These are phyloP conservation scores for Exophiala oligosperma DNA, from an alignment of 2,329 filamentous ascomycete species.

Conservation along the genomic window DNA sequence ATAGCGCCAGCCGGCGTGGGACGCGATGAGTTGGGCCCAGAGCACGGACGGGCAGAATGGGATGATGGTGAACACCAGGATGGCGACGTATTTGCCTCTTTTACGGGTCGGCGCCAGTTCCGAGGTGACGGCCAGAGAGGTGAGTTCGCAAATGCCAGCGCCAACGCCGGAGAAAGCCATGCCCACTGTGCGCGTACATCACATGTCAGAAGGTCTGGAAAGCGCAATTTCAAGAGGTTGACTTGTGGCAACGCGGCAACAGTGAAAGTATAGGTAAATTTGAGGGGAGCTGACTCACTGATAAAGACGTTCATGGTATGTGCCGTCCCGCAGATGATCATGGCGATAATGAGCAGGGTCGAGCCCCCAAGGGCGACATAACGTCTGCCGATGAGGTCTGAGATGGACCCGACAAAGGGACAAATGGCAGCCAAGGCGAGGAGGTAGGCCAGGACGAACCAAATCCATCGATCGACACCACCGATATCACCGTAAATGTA, in stretches of 20 bases:
- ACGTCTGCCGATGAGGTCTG: conserved; percentile 63
- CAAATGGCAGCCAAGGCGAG: conserved; percentile 58
- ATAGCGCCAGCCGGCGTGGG: conserved; percentile 46
- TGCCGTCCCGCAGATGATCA: conserved; percentile 60
- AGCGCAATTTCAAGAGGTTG: no score
- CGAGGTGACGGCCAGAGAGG: conserved; percentile 65
- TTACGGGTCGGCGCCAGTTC: conserved; percentile 67
- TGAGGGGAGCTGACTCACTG: conserved; percentile 40
- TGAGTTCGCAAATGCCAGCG: conserved; percentile 68
- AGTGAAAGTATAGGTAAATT: not conserved
- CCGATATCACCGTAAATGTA: conserved; percentile 63
- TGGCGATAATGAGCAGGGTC: conserved; percentile 56
- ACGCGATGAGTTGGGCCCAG: conserved; percentile 59
- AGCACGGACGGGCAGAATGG: conserved; percentile 64
- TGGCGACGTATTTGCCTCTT: conserved; percentile 63
- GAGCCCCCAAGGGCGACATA: conserved; percentile 60
- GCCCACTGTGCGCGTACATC: conserved; percentile 39
- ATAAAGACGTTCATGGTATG: conserved; percentile 63
- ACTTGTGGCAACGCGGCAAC: no score
- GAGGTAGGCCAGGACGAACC: conserved; percentile 58
- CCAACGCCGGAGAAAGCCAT: conserved; percentile 64
- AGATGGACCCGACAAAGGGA: conserved; percentile 66
- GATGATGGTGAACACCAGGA: conserved; percentile 61
- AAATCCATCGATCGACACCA: conserved; percentile 61
- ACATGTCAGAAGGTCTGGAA: no score